Evolutionary conservation across 805 yeast species (phyloP).

Genomic region (Candida odintsovae): DNA sequence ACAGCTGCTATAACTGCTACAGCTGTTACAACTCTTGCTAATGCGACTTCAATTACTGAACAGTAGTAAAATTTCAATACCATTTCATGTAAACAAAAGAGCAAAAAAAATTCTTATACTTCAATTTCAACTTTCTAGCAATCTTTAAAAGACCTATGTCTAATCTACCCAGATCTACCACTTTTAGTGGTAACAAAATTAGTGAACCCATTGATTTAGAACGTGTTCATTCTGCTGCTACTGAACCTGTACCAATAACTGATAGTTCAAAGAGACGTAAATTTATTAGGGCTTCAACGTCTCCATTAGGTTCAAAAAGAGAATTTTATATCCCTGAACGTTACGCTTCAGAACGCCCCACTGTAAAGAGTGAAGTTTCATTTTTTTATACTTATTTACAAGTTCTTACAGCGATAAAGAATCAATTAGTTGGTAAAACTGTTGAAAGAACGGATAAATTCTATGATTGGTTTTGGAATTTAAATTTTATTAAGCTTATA

Average conservation of each 20-base stretch:
- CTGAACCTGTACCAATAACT: neutral
- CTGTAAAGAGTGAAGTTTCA: slow-evolving; percentile 16
- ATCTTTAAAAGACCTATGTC: neutral
- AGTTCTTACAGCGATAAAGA: slow-evolving; percentile 11
- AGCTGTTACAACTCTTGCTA: too few species aligned
- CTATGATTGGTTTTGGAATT: slow-evolving; percentile 12
- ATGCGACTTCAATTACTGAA: too few species aligned
- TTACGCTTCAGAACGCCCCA: slow-evolving; percentile 5
- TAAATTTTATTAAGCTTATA: slow-evolving; percentile 5
- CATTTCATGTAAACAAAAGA: too few species aligned
- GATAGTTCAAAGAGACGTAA: neutral
- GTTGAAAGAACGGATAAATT: slow-evolving; percentile 11
- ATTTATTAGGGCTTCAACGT: neutral
- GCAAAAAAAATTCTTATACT: too few species aligned
- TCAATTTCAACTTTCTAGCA: too few species aligned
- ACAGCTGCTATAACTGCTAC: too few species aligned
- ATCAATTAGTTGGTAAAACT: slow-evolving; percentile 13
- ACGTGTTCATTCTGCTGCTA: neutral
- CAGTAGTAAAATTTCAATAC: too few species aligned
- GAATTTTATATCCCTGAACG: neutral
- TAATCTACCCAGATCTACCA: neutral
- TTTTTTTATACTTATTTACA: slow-evolving; percentile 14
- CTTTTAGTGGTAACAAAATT: neutral
- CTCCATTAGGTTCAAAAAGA: neutral
- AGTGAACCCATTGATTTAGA: neutral